Evolutionary conservation across 2,329 filamentous ascomycete genomes (phyloP), one percentile per base, ranked within the genome.

Genomic region (Ophiocordyceps unilateralis): DNA sequence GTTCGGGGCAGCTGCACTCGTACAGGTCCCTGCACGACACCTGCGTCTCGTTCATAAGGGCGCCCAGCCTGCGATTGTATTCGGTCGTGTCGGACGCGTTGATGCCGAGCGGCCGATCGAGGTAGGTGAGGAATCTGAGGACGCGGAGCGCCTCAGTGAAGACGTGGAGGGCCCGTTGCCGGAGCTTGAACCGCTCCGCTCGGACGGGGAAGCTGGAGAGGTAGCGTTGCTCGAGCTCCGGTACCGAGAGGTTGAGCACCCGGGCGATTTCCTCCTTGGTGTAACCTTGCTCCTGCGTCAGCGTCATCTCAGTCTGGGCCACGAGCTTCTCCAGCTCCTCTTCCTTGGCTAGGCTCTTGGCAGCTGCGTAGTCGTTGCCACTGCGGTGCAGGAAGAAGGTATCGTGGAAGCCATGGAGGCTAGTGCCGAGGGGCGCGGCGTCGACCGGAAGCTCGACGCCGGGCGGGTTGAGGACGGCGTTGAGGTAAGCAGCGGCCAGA

Each of bases 81-180:
- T 55, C 56, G 11, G 61, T 56, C n/a, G 78, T 78, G 49, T 78
- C 70, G 26, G 72, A 70, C 2, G 53, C 50, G 9, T 56, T 54
- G 5, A 55, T 52, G 34, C 60, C 58, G 11, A 64, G 52, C 19
- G 63, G 56, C 7, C 70, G 67, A 47, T 78, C 70, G n/a, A 96
- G 76, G 12, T 93, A 72, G 1, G 76, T 68, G 61, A 86, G 78
- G 69, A 96, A 96, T 50, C 78, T 69, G 19, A 91, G 70, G 14
- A 96, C 91, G 12, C 91, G 81, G 22, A 83, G 70, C 3, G 91
- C 88, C 63, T 98, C 91, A 49, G 72, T 76, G 63, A 91, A 94
- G 48, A 95, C 91, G 64, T 98, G 91, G 28, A 88, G 67, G 0
- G 89, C 85, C 36, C 91, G 80, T 61, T 93, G 85, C 21, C 81